Conservation (phyloP, 352 stramenopile genomes). For the Phytophthora uliginosa region DNA sequence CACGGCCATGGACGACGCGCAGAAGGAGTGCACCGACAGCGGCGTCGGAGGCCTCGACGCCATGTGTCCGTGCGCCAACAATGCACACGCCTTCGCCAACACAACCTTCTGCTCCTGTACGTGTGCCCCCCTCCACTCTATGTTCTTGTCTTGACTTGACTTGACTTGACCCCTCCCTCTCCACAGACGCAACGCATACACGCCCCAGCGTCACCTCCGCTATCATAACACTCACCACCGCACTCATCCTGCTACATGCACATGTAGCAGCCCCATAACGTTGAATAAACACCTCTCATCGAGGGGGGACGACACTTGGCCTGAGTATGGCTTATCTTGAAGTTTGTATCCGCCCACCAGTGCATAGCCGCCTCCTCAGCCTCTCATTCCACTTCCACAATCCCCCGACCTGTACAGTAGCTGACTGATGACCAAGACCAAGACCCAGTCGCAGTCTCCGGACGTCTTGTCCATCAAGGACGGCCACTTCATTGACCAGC, state of each 20-base stretch:
- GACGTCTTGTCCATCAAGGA: constrained; percentile 55
- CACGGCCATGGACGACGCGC: constrained; percentile 54
- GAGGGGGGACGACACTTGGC: background rate
- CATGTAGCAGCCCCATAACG: background rate
- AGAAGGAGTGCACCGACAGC: constrained; percentile 56
- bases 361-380: background rate
- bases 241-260: background rate
- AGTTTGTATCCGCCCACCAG: constrained; percentile 17
- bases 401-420: background rate
- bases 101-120: constrained; percentile 72
- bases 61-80: constrained; percentile 68
- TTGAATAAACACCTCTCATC: background rate
- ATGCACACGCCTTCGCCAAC: constrained; percentile 62
- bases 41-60: constrained; percentile 47
- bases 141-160: background rate
- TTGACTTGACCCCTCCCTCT: background rate
- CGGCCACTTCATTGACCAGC: constrained; percentile 64
- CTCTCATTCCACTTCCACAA: background rate
- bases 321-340: constrained; percentile 15
- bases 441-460: constrained; percentile 15
- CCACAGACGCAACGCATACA: constrained; percentile 13
- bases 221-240: background rate
- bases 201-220: background rate
- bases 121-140: background rate
- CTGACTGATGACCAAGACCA: background rate